phyloP scores from a whole-genome alignment of 345 rosid species.

The Salix viminalis region DNA sequence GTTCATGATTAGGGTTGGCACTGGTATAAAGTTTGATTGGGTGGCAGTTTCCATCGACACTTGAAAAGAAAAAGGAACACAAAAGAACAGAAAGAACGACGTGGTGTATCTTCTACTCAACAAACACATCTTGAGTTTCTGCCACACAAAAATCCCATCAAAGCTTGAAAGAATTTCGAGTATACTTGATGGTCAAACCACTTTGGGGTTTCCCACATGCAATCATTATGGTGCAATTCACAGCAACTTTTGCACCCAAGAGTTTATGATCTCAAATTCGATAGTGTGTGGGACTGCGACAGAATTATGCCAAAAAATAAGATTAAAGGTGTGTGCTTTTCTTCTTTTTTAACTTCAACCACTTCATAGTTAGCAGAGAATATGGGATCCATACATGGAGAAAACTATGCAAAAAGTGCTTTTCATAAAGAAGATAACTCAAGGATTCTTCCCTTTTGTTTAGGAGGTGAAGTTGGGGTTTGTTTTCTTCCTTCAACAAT shows the following conservation, averaged over 20 bases:
- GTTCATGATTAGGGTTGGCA: slow-evolving; percentile 9
- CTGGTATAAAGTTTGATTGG: background rate
- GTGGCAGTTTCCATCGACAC: background rate
- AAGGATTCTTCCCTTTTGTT: background rate
- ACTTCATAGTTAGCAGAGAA: background rate
- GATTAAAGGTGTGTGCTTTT: background rate
- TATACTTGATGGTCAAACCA: slow-evolving; percentile 32
- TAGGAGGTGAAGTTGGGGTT: slow-evolving; percentile 7
- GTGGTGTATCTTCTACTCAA: slow-evolving; percentile 22
- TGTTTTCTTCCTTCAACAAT: slow-evolving; percentile 6
- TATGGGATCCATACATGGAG: background rate
- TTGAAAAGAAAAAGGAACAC: background rate
- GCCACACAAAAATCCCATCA: slow-evolving; percentile 20
- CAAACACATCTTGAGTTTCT: slow-evolving; percentile 11
- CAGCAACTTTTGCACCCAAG: slow-evolving; percentile 9
- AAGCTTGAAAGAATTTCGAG: background rate
- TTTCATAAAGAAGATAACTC: background rate
- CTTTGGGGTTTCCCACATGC: slow-evolving; percentile 25
- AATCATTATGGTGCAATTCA: slow-evolving; percentile 20
- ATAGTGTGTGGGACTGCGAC: background rate
- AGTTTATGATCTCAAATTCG: background rate
- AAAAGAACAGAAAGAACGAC: slow-evolving; percentile 8
- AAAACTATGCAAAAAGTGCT: slow-evolving; percentile 1
- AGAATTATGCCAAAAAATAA: background rate
- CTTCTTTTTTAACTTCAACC: background rate